These are phyloP conservation scores for Pythium guiyangense DNA, from an alignment of 352 stramenopile species.

Conservation along the genomic window DNA sequence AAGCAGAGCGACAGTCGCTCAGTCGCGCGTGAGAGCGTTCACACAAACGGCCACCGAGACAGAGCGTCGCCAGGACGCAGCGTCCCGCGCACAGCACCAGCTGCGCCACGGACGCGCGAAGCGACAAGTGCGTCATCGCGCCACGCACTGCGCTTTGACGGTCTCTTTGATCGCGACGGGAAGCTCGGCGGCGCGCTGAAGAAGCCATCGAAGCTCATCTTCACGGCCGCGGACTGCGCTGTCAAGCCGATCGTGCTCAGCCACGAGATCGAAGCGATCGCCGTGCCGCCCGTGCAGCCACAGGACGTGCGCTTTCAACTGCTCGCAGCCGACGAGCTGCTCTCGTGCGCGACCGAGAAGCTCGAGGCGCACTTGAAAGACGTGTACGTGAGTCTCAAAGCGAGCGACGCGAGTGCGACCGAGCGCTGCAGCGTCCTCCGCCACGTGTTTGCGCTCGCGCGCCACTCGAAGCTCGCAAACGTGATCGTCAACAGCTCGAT, in stretches of 20 bases:
- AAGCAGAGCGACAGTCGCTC: not conserved
- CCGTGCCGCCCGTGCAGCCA: conserved; percentile 17
- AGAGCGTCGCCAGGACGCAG: not conserved
- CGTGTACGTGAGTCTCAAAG: conserved; percentile 68
- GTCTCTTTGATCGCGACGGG: conserved; percentile 28
- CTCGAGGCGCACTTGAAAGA: conserved; percentile 73
- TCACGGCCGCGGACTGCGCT: conserved; percentile 44
- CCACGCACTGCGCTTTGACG: conserved; percentile 13
- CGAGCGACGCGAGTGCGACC: conserved; percentile 7
- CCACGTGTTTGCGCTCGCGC: conserved; percentile 57
- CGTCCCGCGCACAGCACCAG: conserved; percentile 27
- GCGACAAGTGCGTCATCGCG: not conserved
- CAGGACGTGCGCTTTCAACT: conserved; percentile 36
- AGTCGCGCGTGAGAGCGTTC: not conserved
- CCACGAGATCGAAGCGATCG: conserved; percentile 39
- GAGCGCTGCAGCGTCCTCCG: conserved; percentile 48
- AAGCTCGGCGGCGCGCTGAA: conserved; percentile 26
- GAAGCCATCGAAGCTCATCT: conserved; percentile 54
- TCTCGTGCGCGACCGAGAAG: conserved; percentile 37
- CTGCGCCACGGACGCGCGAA: conserved; percentile 5
- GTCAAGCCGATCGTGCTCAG: conserved; percentile 63
- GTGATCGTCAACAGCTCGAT: conserved; percentile 84
- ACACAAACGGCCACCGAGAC: not conserved
- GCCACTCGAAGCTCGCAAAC: conserved; percentile 55
- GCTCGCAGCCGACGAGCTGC: conserved; percentile 30